Conservation (phyloP, 495 filamentous ascomycete species). For the Daldinia childiae region DNA sequence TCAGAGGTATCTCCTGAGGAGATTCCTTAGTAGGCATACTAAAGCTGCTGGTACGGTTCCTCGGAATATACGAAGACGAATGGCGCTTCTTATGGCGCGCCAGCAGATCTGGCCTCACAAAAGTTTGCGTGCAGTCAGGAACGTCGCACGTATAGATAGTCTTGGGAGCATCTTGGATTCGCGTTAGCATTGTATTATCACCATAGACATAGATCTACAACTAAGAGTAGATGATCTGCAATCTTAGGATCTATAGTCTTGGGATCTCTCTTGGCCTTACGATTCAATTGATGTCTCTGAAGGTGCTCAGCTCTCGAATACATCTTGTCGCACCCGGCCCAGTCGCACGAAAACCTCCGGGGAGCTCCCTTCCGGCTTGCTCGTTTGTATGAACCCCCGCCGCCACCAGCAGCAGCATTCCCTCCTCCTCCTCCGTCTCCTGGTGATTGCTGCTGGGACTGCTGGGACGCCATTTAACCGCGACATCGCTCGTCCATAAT, state of each 20-base stretch:
- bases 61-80: constrained; percentile 86
- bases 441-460: constrained; percentile 45
- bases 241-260: not conserved
- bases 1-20: constrained; percentile 42
- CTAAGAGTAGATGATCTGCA: constrained; percentile 14
- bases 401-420: constrained; percentile 4
- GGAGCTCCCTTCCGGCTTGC: constrained; percentile 61
- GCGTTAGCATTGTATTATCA: constrained; percentile 63
- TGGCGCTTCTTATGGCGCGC: constrained; percentile 92
- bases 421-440: constrained; percentile 14
- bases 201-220: no score
- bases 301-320: constrained; percentile 97
- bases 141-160: constrained; percentile 95
- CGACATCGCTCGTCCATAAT: constrained; percentile 45
- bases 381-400: constrained; percentile 53
- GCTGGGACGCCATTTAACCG: constrained; percentile 46
- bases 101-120: constrained; percentile 93
- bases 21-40: constrained; percentile 57
- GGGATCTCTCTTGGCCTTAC: constrained; percentile 41
- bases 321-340: constrained; percentile 87
- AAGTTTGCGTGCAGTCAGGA: constrained; percentile 84
- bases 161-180: constrained; percentile 87
- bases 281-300: constrained; percentile 63
- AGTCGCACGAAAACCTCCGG: constrained; percentile 77
- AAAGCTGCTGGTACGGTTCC: constrained; percentile 86